These are phyloP conservation scores for Termitomyces sp. DNA, from an alignment of 768 basidiomycete species.

Conservation along the genomic window DNA sequence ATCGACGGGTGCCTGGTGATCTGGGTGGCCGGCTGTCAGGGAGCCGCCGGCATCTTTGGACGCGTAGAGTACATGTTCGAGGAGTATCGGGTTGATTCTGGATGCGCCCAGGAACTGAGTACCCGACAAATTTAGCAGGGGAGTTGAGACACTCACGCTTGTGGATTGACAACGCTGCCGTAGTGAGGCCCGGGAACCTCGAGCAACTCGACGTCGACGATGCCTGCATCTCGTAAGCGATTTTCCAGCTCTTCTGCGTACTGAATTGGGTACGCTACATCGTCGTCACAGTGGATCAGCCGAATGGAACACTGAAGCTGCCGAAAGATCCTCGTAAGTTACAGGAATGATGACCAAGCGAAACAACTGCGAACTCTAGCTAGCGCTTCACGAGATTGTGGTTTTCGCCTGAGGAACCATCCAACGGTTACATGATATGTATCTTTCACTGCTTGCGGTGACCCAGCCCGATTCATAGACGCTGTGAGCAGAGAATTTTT, in stretches of 20 bases:
- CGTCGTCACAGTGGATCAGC: conserved; percentile 19
- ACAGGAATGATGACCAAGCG: background rate
- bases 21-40: background rate
- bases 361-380: conserved; percentile 8
- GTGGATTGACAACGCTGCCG: conserved; percentile 15
- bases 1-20: conserved; percentile 1
- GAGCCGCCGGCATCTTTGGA: background rate
- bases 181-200: conserved; percentile 19
- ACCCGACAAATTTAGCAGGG: background rate
- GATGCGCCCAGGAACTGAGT: background rate
- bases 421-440: conserved; percentile 12
- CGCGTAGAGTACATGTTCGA: conserved; percentile 10
- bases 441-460: conserved; percentile 13
- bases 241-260: conserved; percentile 11
- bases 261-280: conserved; percentile 19
- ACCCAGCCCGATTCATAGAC: conserved; percentile 12
- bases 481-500: conserved; percentile 10
- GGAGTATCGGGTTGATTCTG: conserved; percentile 16
- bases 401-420: conserved; percentile 16
- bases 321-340: background rate
- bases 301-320: conserved; percentile 18
- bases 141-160: conserved; percentile 9
- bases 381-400: conserved; percentile 8
- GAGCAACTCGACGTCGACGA: conserved; percentile 13
- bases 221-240: conserved; percentile 17